phyloP scores from a whole-genome alignment of 1,139 yeast genomes.

The Kurtzmaniella quercitrusa region DNA sequence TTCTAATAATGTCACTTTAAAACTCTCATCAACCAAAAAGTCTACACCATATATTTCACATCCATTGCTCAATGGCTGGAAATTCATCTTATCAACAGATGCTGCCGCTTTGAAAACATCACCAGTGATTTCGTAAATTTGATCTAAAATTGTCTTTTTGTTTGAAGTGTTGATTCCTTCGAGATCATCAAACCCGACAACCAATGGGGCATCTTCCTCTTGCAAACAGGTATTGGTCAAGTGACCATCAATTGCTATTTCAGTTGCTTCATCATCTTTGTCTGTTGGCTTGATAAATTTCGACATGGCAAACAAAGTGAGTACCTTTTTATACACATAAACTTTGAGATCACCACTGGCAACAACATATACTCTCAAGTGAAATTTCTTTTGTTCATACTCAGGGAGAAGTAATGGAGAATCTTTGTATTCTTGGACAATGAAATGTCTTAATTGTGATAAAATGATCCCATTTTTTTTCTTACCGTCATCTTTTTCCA shows the following conservation, averaged over 20 bases:
- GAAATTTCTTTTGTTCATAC: slow-evolving; percentile 76
- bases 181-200: slow-evolving; percentile 65
- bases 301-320: slow-evolving; percentile 72
- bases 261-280: slow-evolving; percentile 21
- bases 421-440: slow-evolving; percentile 74
- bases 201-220: slow-evolving; percentile 44
- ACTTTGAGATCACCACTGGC: slow-evolving; percentile 72
- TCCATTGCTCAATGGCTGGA: slow-evolving; percentile 81
- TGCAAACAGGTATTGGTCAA: slow-evolving; percentile 93
- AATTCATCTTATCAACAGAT: slow-evolving; percentile 75
- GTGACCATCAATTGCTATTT: slow-evolving; percentile 61
- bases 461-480: slow-evolving; percentile 59
- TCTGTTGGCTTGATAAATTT: slow-evolving; percentile 40
- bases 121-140: slow-evolving; percentile 57
- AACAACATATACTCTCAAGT: slow-evolving; percentile 81
- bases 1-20: slow-evolving; percentile 63
- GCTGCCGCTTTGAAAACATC: slow-evolving; percentile 85
- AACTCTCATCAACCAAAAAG: slow-evolving; percentile 62
- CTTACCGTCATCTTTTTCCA: neutral
- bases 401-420: slow-evolving; percentile 62
- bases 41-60: slow-evolving; percentile 88
- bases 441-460: slow-evolving; percentile 85
- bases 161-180: slow-evolving; percentile 32
- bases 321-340: slow-evolving; percentile 71
- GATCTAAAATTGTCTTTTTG: slow-evolving; percentile 38